Evolutionary conservation across 768 basidiomycete species (phyloP).

Genomic region (Dictyophora rubrovolvata): DNA sequence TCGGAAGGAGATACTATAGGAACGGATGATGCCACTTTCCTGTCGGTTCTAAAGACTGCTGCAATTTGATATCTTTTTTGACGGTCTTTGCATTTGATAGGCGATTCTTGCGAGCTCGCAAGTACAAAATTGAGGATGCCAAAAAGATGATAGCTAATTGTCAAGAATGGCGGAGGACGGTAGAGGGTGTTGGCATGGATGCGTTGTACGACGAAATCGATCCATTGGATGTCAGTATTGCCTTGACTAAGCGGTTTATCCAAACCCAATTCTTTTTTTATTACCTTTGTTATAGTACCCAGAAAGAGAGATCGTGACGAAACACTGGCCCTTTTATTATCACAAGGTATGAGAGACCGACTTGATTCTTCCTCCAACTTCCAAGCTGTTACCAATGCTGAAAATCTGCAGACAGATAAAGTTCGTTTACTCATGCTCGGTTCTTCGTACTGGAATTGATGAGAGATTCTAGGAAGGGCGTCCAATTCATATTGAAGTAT

Average conservation of each 20-base stretch:
- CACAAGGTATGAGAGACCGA: slow-evolving; percentile 42
- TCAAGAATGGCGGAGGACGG: slow-evolving; percentile 58
- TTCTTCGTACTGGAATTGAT: not conserved
- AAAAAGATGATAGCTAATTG: slow-evolving; percentile 60
- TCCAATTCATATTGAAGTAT: slow-evolving; percentile 56
- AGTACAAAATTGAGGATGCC: slow-evolving; percentile 38
- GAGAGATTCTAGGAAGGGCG: slow-evolving; percentile 46
- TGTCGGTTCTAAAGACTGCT: slow-evolving; percentile 30
- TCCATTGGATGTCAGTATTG: slow-evolving; percentile 53
- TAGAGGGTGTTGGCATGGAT: slow-evolving; percentile 56
- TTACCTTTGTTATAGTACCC: slow-evolving; percentile 40
- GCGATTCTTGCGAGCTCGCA: slow-evolving; percentile 68
- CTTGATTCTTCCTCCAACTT: slow-evolving; percentile 12
- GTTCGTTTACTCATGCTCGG: slow-evolving; percentile 20
- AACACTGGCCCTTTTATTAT: slow-evolving; percentile 71
- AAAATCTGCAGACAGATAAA: slow-evolving; percentile 53
- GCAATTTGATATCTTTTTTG: not conserved
- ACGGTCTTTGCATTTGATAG: slow-evolving; percentile 23
- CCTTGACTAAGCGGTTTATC: not conserved
- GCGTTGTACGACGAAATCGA: slow-evolving; percentile 50
- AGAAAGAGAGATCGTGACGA: slow-evolving; percentile 56
- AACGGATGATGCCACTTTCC: slow-evolving; percentile 46
- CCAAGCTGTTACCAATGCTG: not conserved
- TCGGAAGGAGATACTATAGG: slow-evolving; percentile 54
- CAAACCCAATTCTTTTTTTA: not conserved